Base-by-base conservation (phyloP, 768 basidiomycete species). In the Termitomyces sp. region DNA sequence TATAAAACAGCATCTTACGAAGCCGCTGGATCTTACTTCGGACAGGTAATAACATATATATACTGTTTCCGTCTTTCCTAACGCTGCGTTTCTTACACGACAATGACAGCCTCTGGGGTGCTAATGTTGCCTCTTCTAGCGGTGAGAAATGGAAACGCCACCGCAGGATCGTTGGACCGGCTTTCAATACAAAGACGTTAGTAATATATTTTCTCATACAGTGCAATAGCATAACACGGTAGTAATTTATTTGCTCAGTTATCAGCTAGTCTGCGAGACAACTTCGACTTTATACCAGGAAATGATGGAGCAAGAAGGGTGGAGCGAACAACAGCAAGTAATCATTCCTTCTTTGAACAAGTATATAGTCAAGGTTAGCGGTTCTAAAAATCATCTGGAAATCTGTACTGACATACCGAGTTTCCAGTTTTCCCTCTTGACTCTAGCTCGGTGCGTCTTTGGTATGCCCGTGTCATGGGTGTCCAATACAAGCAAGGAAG, bases 131-230 rank as follows among this genome's bases (percentile, higher is more conserved):
- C 14, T 67, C 69, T 14, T 55, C 66, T 0, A 72, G 71, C 29
- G 71, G 66, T 8, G 69, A 72, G 7, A 58, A 62, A 19, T 75
- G 72, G 71, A 65, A 66, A 48, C 68, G 68, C 16, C 74, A 76
- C 49, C 62, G 73, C 7, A 63, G 71, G 27, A 60, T 73, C n/a
- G 65, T 71, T 35, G 66, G 63, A 16, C 71, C 73, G 47, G 69
- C 72, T 3, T 77, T 75, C 60, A 68, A 65, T 14, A 47, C 66
- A 12, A 58, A 65, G 17, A 64, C 67, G 68, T 70, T 17, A 49
- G 67, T 55, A n/a, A 31, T 42, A 14, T 41, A 38, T 43, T 23
- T 9, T 47, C n/a, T 17, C 11, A 27, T 9, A 16, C 32, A 8
- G 16, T 31, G 23, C 40, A 23, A 32, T 38, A 21, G 35, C 35